Percentiles rank a stretch among this genome's conserved stretches.
Evolutionary conservation across 78 protist species (phyloP).

Genomic region (Dictyostelium purpureum): DNA sequence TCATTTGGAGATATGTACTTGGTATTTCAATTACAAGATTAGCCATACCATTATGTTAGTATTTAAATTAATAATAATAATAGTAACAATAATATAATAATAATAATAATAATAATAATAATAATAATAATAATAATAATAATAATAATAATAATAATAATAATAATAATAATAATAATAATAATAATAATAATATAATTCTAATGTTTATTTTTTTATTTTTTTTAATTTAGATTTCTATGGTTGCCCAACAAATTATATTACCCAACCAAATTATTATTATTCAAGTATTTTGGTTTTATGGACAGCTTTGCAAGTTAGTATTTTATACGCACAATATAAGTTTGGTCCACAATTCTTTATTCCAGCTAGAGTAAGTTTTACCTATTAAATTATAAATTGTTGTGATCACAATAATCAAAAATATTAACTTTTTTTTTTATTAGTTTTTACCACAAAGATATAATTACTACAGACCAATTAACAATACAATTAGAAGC

Average conservation of each 20-base stretch:
- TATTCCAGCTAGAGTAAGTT: constrained; percentile 79
- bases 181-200: not conserved
- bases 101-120: not conserved
- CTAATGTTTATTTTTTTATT: not conserved
- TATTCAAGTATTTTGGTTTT: constrained; percentile 12
- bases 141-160: no score
- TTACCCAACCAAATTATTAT: constrained; percentile 39
- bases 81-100: no score
- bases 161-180: no score
- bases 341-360: constrained; percentile 87
- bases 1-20: constrained; percentile 70
- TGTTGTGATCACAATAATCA: not conserved
- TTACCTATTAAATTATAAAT: not conserved
- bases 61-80: not conserved
- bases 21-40: constrained; percentile 81
- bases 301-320: constrained; percentile 67
- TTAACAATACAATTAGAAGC: constrained; percentile 10
- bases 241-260: constrained; percentile 84
- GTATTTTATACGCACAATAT: constrained; percentile 74
- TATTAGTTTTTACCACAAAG: constrained; percentile 60
- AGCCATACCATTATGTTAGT: constrained; percentile 79
- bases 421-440: not conserved
- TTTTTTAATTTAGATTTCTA: constrained; percentile 65
- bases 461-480: constrained; percentile 79
- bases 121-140: no score